A percentile compares a stretch with the other conserved stretches of the same genome.
Evolutionary conservation across 2,329 filamentous ascomycete species (phyloP).

Genomic region (Botrytis fragariae): DNA sequence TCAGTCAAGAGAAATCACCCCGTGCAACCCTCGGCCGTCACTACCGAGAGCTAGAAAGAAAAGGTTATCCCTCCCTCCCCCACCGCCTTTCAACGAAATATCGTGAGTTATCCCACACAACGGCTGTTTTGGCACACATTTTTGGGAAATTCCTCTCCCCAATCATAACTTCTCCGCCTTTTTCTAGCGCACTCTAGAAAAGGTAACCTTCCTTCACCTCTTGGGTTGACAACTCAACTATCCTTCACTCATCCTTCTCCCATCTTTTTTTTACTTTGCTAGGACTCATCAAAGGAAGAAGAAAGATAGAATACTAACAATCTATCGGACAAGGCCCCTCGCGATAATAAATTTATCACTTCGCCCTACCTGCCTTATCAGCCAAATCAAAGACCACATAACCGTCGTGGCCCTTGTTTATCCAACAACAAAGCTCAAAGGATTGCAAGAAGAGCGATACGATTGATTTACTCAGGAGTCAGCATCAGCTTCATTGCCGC

Average conservation of each 20-base stretch:
- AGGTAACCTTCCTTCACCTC: conserved; percentile 23
- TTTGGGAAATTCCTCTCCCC: background rate
- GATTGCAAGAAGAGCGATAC: background rate
- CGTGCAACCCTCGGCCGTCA: conserved; percentile 24
- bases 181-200: conserved; percentile 25
- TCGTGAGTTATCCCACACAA: conserved; percentile 27
- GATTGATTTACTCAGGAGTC: background rate
- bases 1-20: background rate
- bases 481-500: background rate
- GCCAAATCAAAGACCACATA: conserved; percentile 9
- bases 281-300: conserved; percentile 6
- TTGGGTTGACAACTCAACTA: conserved; percentile 19
- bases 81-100: conserved; percentile 29
- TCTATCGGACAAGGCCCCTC: conserved; percentile 11
- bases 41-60: conserved; percentile 29
- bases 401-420: conserved; percentile 1
- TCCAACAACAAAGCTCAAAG: background rate
- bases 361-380: conserved; percentile 10
- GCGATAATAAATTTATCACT: conserved; percentile 15
- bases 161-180: conserved; percentile 20
- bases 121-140: conserved; percentile 25
- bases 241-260: background rate
- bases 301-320: conserved; percentile 4
- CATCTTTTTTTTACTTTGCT: background rate
- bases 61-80: conserved; percentile 15